Percentiles rank a stretch among this genome's conserved stretches.
These are phyloP conservation scores for Ordospora pajunii DNA, from an alignment of 371 early-diverging fungal genomes.

Conservation along the genomic window DNA sequence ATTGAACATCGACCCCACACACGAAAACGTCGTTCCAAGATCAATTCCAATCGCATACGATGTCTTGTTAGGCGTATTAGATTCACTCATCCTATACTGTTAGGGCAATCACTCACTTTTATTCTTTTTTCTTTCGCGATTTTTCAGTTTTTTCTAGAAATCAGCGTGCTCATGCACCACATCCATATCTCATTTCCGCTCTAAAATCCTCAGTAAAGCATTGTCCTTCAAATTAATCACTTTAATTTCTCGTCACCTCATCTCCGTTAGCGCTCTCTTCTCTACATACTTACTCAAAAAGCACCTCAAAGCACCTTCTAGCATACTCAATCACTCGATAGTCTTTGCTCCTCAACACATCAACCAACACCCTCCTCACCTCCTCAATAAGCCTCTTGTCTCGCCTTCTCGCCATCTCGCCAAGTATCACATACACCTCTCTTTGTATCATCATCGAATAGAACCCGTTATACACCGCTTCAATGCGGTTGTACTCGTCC, in stretches of 20 bases:
- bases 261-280: neutral
- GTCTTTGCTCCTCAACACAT: neutral
- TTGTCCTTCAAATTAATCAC: no score
- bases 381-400: slow-evolving; percentile 1
- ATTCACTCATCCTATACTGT: slow-evolving; percentile 9
- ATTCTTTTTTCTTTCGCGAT: slow-evolving; percentile 13
- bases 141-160: slow-evolving; percentile 18
- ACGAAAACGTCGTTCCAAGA: slow-evolving; percentile 97
- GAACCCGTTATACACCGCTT: neutral
- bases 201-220: no score
- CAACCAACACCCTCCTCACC: neutral
- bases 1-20: slow-evolving; percentile 87
- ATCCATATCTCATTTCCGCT: no score
- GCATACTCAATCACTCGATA: neutral
- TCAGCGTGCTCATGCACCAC: no score
- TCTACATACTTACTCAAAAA: neutral
- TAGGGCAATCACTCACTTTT: neutral
- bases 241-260: no score
- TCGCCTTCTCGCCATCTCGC: neutral
- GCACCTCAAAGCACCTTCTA: neutral
- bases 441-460: slow-evolving; percentile 3
- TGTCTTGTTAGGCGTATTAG: slow-evolving; percentile 31
- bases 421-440: neutral
- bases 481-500: neutral
- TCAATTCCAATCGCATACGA: slow-evolving; percentile 63